Evolutionary conservation across 805 yeast genomes (phyloP), one percentile per base, ranked within the genome.

Genomic region (Nematodospora valgi): DNA sequence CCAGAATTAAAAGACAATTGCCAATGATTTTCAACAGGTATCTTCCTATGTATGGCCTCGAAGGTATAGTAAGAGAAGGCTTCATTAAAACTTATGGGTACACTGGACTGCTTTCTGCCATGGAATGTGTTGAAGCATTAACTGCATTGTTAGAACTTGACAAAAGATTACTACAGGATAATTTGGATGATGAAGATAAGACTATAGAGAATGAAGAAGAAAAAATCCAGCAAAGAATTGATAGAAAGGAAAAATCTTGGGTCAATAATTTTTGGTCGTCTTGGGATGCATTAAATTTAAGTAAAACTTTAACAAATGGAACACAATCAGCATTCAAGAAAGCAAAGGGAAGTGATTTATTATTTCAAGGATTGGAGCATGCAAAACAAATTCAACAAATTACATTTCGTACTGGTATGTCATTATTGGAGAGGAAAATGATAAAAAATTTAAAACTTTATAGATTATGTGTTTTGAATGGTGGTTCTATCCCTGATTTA

Each of bases 91-190:
- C 85, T 5, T 88, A 76, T 59, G 99, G 98, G 0, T 91, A 74
- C 52, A 78, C 84, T 41, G 96, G 97, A 2, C 77, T 84, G 10
- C 68, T 91, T 11, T 79, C 94, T 24, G 98, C 98, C 0, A 85
- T 87, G 58, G 99, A 93, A 56, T 87, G 83, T 52, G 96, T 86
- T 3, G 97, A 93, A 52, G 76, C 96, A 0, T 62, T 93, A 6
- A 76, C 88, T 3, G 96, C 98, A 2, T 57, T 91, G 35, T 62
- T 93, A 16, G 97, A 93, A 51, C 74, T 70, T 35, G 85, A 81
- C 71, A 51, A 21, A 31, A 55, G 28, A 30, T 50, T 19, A 38
- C 12, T 22, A 17, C 16, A 32, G 12, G 35, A 16, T 14, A 28
- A 32, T 11, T 30, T 10, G 2, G 25, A 48, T 11, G 51, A 56